Conservation (phyloP, 2,329 filamentous ascomycete genomes). For the Botrytis hyacinthi region DNA sequence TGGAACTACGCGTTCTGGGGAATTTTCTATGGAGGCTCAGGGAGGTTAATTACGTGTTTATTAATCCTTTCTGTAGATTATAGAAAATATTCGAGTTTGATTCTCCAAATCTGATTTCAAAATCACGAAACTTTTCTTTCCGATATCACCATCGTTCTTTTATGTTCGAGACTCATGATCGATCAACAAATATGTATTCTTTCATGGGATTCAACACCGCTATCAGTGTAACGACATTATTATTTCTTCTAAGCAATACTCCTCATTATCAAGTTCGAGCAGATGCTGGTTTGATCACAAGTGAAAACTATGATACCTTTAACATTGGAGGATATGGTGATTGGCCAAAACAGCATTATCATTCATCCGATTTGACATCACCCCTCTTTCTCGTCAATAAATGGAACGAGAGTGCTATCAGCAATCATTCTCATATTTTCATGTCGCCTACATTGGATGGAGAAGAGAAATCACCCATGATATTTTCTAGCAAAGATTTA, state of each 20-base stretch:
- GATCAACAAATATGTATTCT: not conserved
- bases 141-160: constrained; percentile 17
- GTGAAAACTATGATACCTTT: constrained; percentile 3
- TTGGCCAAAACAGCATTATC: constrained; percentile 7
- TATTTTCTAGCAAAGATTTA: constrained; percentile 17
- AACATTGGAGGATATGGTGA: constrained; percentile 15
- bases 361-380: constrained; percentile 11
- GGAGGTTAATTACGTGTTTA: not conserved
- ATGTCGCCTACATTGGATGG: constrained; percentile 7
- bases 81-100: not conserved
- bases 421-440: constrained; percentile 18
- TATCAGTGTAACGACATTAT: not conserved
- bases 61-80: not conserved
- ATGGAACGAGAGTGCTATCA: constrained; percentile 12
- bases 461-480: not conserved
- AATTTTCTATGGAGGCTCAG: not conserved
- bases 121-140: constrained; percentile 16
- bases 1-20: constrained; percentile 4
- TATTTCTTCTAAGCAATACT: not conserved
- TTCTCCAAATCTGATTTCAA: not conserved
- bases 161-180: not conserved
- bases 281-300: constrained; percentile 9
- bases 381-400: constrained; percentile 14
- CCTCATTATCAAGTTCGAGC: not conserved
- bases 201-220: not conserved